These are phyloP conservation scores for Xylaria curta DNA, from an alignment of 495 filamentous ascomycete genomes.

Conservation along the genomic window DNA sequence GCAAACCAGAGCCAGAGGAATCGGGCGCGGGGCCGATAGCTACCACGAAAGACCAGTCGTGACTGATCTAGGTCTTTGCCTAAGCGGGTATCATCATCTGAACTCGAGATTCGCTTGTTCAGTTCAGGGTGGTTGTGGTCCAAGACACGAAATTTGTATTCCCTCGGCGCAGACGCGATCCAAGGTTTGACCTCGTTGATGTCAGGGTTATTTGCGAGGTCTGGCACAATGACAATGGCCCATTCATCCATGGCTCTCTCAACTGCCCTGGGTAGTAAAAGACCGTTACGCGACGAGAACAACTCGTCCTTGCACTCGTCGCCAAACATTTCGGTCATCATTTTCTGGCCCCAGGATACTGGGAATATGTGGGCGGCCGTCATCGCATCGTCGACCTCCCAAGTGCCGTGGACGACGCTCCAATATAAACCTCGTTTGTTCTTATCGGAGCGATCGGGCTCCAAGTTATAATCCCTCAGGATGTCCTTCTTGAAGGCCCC, in stretches of 20 bases:
- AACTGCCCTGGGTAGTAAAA: background rate
- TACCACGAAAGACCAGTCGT: background rate
- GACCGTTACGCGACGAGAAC: background rate
- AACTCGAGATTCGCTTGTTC: no score
- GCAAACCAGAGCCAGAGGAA: conserved; percentile 5
- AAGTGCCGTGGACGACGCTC: no score
- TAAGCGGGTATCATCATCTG: background rate
- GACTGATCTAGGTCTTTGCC: background rate
- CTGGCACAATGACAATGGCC: conserved; percentile 2
- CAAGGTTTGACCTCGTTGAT: background rate
- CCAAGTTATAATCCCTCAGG: no score
- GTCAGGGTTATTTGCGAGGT: background rate
- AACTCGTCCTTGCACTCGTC: background rate
- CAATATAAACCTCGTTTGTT: no score
- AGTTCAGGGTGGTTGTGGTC: no score
- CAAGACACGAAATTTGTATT: no score
- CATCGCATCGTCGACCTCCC: no score
- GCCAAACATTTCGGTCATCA: background rate
- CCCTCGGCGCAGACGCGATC: background rate
- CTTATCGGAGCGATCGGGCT: no score
- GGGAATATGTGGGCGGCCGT: no score
- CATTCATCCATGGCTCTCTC: conserved; percentile 1
- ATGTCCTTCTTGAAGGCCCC: no score
- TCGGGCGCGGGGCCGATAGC: background rate
- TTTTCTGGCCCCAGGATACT: no score